Evolutionary conservation across 257 asterid genomes (phyloP).

Genomic region (Plantago major): DNA sequence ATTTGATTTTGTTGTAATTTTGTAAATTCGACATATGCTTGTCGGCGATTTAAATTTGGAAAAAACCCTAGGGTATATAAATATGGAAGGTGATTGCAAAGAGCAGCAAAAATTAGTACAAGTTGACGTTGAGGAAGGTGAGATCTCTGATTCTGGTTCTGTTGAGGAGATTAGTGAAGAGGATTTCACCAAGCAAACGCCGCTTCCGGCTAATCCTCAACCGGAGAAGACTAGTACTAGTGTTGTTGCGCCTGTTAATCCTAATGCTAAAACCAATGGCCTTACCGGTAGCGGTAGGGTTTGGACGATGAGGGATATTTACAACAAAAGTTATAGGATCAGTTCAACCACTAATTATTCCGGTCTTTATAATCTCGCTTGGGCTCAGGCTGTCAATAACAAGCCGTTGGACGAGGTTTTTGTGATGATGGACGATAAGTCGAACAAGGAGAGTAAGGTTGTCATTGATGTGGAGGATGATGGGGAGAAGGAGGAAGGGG

Average conservation of each 20-base stretch:
- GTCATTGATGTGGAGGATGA: slow-evolving; percentile 61
- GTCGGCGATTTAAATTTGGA: slow-evolving; percentile 37
- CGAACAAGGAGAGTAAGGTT: slow-evolving; percentile 26
- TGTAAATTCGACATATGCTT: slow-evolving; percentile 14
- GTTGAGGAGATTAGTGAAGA: slow-evolving; percentile 76
- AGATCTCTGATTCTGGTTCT: slow-evolving; percentile 88
- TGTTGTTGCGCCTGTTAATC: slow-evolving; percentile 15
- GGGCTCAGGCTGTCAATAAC: slow-evolving; percentile 97
- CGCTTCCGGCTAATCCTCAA: slow-evolving; percentile 17
- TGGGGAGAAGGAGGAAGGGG: slow-evolving; percentile 77
- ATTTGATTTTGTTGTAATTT: no score
- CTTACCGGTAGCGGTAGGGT: slow-evolving; percentile 42
- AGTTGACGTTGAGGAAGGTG: slow-evolving; percentile 82
- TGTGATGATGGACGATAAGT: slow-evolving; percentile 51
- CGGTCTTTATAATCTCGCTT: slow-evolving; percentile 79
- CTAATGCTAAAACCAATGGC: slow-evolving; percentile 21
- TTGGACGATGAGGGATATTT: slow-evolving; percentile 80
- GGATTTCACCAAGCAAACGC: slow-evolving; percentile 44
- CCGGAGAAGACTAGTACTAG: slow-evolving; percentile 11
- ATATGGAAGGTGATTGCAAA: slow-evolving; percentile 53
- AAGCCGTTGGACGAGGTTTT: slow-evolving; percentile 74
- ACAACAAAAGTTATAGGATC: slow-evolving; percentile 45
- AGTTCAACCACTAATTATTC: slow-evolving; percentile 47
- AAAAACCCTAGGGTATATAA: slow-evolving; percentile 25
- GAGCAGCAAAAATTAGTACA: slow-evolving; percentile 19